Evolutionary conservation across 2,329 filamentous ascomycete species (phyloP).

Genomic region (Dactylellina leptospora): DNA sequence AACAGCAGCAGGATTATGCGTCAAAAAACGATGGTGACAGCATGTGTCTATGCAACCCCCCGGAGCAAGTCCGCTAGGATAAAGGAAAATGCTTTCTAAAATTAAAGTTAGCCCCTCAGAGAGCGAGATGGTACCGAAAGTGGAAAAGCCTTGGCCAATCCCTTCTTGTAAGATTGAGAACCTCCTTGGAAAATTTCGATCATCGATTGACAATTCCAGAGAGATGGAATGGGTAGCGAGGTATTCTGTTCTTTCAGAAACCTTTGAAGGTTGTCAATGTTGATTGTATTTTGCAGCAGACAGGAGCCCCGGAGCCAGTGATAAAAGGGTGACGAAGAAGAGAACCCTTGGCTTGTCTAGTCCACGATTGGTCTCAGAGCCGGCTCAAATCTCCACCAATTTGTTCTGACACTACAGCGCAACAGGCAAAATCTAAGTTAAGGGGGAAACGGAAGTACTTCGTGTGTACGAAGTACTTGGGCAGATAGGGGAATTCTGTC

Average conservation of each 20-base stretch:
- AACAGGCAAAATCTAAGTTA: no score
- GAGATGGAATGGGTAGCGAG: background rate
- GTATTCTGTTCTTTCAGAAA: background rate
- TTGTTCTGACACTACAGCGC: no score
- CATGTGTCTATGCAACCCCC: background rate
- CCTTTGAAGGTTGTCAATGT: no score
- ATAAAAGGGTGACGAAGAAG: background rate
- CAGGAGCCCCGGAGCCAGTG: background rate
- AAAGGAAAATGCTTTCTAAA: background rate
- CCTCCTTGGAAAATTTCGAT: background rate
- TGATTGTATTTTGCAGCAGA: no score
- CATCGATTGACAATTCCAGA: background rate
- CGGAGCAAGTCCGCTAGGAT: background rate
- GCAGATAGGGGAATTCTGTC: no score
- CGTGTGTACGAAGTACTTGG: no score
- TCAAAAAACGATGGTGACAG: background rate
- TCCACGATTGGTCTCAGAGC: background rate
- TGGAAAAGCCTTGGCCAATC: background rate
- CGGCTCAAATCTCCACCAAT: background rate
- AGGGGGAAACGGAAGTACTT: no score
- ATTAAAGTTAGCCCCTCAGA: background rate
- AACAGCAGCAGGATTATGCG: background rate
- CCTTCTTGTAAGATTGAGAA: background rate
- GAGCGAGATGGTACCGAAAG: background rate
- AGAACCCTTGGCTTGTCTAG: background rate